These are phyloP conservation scores for Fragaria ananassa DNA, from an alignment of 306 rosid species.

Conservation along the genomic window DNA sequence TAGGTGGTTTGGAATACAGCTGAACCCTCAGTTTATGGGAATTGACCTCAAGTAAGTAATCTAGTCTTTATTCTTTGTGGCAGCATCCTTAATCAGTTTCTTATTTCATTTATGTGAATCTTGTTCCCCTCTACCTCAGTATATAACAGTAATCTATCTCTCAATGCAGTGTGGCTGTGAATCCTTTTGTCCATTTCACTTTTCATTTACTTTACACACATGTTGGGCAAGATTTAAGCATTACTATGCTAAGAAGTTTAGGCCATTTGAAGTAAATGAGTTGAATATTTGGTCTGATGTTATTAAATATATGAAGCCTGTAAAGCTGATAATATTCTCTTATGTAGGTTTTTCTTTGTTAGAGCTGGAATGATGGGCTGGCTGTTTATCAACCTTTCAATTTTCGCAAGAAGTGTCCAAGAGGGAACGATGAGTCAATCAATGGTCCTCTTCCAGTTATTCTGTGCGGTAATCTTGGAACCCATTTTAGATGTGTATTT, in stretches of 20 bases:
- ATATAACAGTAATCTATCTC: background rate
- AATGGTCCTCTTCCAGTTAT: slow-evolving; percentile 86
- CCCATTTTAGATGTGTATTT: background rate
- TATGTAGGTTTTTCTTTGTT: slow-evolving; percentile 88
- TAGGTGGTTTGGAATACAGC: slow-evolving; percentile 98
- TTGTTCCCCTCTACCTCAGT: background rate
- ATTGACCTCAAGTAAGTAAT: slow-evolving; percentile 98
- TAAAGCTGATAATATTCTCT: slow-evolving; percentile 19
- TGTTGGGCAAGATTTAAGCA: background rate
- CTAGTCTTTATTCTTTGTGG: slow-evolving; percentile 19
- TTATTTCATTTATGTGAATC: background rate
- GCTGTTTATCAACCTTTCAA: slow-evolving; percentile 79
- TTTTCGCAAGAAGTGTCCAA: slow-evolving; percentile 66
- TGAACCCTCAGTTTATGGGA: slow-evolving; percentile 85
- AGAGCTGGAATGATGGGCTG: slow-evolving; percentile 99
- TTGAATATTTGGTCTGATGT: slow-evolving; percentile 22
- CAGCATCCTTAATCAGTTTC: background rate
- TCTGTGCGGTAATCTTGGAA: slow-evolving; percentile 60
- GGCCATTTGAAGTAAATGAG: slow-evolving; percentile 8
- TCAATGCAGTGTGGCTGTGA: background rate
- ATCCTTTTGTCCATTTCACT: background rate
- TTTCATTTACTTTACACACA: background rate
- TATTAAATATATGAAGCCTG: slow-evolving; percentile 13
- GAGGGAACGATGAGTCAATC: slow-evolving; percentile 59
- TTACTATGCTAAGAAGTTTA: background rate